Percentiles rank a stretch among this genome's conserved stretches.
Conservation (phyloP, 2,329 filamentous ascomycete species). For the Calcarisporium arbuscula region DNA sequence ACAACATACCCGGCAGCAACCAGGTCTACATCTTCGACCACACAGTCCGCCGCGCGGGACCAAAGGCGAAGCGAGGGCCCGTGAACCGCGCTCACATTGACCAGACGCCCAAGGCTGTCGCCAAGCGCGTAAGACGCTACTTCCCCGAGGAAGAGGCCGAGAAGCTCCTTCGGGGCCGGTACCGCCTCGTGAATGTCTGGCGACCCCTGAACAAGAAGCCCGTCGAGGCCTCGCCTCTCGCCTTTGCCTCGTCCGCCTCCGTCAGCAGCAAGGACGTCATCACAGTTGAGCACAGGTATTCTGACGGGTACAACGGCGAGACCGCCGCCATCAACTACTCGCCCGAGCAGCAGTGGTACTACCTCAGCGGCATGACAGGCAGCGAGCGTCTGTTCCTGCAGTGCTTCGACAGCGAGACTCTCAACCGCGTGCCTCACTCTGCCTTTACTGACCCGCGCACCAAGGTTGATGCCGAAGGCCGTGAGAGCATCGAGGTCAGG, state of each 20-base stretch:
- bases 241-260: slow-evolving; percentile 59
- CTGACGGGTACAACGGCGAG: slow-evolving; percentile 59
- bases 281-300: slow-evolving; percentile 66
- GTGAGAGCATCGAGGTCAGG: slow-evolving; percentile 87
- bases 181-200: slow-evolving; percentile 87
- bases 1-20: slow-evolving; percentile 58
- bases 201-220: slow-evolving; percentile 54
- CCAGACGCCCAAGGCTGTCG: slow-evolving; percentile 64
- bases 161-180: slow-evolving; percentile 62
- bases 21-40: slow-evolving; percentile 78
- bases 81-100: slow-evolving; percentile 76
- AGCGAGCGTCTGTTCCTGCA: slow-evolving; percentile 69
- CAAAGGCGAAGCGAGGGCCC: slow-evolving; percentile 56
- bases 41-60: slow-evolving; percentile 66
- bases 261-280: slow-evolving; percentile 60
- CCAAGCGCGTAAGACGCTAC: slow-evolving; percentile 61
- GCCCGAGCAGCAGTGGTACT: slow-evolving; percentile 65
- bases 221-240: slow-evolving; percentile 61
- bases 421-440: slow-evolving; percentile 60
- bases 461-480: slow-evolving; percentile 58
- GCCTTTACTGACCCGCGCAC: slow-evolving; percentile 75
- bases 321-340: slow-evolving; percentile 63
- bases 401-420: slow-evolving; percentile 65
- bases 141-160: slow-evolving; percentile 59
- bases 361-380: slow-evolving; percentile 71